Evolutionary conservation across 2,329 filamentous ascomycete genomes (phyloP).

Genomic region (Fusarium armeniacum): DNA sequence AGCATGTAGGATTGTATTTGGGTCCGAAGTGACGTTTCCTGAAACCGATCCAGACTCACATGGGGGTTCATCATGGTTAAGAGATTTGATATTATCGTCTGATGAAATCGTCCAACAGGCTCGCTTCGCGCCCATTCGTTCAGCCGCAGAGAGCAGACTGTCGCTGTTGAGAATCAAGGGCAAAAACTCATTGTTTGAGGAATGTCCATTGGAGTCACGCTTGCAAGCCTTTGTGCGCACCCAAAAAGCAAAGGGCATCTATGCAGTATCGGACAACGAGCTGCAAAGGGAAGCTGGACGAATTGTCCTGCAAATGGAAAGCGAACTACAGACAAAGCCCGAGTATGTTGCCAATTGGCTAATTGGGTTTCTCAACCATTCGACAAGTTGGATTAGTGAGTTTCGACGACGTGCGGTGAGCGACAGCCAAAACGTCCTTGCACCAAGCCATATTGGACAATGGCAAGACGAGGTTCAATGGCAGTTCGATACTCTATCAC

Average conservation of each 20-base stretch:
- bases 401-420: conserved; percentile 26
- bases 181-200: conserved; percentile 36
- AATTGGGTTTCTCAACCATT: conserved; percentile 17
- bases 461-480: not conserved
- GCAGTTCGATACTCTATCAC: not conserved
- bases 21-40: conserved; percentile 38
- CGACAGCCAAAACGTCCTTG: not conserved
- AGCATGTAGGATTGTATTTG: conserved; percentile 42
- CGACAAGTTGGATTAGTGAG: conserved; percentile 20
- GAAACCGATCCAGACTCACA: conserved; percentile 15
- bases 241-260: not conserved
- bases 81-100: conserved; percentile 32
- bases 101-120: conserved; percentile 29
- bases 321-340: conserved; percentile 25
- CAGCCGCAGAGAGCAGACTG: conserved; percentile 27
- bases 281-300: conserved; percentile 28
- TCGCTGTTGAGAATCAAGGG: conserved; percentile 32
- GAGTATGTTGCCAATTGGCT: conserved; percentile 41
- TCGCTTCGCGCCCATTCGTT: conserved; percentile 32
- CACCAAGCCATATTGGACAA: not conserved
- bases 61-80: conserved; percentile 28
- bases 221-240: conserved; percentile 21
- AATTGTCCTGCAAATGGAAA: conserved; percentile 36
- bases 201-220: conserved; percentile 30
- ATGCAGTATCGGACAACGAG: conserved; percentile 9